These are phyloP conservation scores for Quercus rubra DNA, from an alignment of 306 rosid species.

Conservation along the genomic window DNA sequence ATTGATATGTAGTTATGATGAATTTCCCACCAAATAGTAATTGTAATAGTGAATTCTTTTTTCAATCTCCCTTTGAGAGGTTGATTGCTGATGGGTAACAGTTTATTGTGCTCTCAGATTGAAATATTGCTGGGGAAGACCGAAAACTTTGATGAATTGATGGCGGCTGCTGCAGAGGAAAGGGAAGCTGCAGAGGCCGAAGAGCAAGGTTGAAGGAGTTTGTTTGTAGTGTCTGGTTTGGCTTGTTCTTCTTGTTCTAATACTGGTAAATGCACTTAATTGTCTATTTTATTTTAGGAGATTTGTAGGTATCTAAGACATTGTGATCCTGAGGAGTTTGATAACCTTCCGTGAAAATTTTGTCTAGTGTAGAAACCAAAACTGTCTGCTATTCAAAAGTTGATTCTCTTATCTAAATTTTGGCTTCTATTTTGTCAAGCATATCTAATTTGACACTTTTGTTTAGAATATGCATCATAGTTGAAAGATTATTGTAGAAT, in stretches of 20 bases:
- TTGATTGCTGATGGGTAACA: background rate
- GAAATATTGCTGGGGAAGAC: conserved; percentile 61
- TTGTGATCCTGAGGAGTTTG: conserved; percentile 12
- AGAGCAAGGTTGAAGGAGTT: conserved; percentile 39
- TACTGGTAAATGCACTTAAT: background rate
- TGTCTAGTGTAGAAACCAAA: conserved; percentile 20
- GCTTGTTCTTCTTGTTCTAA: background rate
- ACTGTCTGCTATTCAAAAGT: conserved; percentile 6
- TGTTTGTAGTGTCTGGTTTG: conserved; percentile 15
- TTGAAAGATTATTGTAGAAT: background rate
- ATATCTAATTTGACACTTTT: background rate
- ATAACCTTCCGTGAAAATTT: background rate
- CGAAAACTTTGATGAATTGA: conserved; percentile 54
- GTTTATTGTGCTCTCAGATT: conserved; percentile 27
- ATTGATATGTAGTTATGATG: background rate
- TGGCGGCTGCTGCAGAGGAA: conserved; percentile 64
- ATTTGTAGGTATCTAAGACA: conserved; percentile 4
- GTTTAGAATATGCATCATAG: background rate
- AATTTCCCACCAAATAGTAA: background rate
- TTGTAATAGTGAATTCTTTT: background rate
- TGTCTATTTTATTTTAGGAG: background rate
- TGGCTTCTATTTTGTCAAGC: background rate
- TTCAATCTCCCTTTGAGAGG: background rate
- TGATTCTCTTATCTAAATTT: conserved; percentile 6
- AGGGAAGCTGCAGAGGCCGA: conserved; percentile 45